Conservation (phyloP, 2,329 filamentous ascomycete species). For the Beauveria sp. region DNA sequence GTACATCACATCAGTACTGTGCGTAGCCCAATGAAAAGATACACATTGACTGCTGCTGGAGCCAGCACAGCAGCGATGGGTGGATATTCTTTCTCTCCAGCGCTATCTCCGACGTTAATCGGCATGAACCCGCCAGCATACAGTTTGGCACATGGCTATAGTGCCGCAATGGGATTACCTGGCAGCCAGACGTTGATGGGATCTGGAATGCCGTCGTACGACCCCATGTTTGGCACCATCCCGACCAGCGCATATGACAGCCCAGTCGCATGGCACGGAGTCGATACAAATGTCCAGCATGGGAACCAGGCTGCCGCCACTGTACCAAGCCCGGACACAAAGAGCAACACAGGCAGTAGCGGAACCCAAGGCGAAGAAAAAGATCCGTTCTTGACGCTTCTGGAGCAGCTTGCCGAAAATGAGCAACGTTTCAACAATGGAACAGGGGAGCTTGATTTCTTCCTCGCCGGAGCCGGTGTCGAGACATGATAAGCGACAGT, state of each 20-base stretch:
- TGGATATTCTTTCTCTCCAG: conserved; percentile 26
- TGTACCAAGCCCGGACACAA: conserved; percentile 37
- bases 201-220: conserved; percentile 28
- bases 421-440: conserved; percentile 55
- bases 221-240: conserved; percentile 53
- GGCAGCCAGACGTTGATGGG: conserved; percentile 22
- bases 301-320: conserved; percentile 30
- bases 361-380: conserved; percentile 55
- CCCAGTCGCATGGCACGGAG: conserved; percentile 42
- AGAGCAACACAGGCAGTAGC: conserved; percentile 43
- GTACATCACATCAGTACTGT: background rate
- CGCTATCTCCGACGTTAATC: conserved; percentile 15
- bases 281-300: conserved; percentile 29
- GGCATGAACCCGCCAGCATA: conserved; percentile 30
- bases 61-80: conserved; percentile 18
- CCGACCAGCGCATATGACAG: conserved; percentile 47
- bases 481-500: conserved; percentile 2
- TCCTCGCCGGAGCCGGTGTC: conserved; percentile 38
- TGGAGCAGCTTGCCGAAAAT: conserved; percentile 79
- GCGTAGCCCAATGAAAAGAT: conserved; percentile 5
- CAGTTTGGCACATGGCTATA: conserved; percentile 36
- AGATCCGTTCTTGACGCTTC: conserved; percentile 69
- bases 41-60: background rate
- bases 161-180: conserved; percentile 20
- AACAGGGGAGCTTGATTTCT: conserved; percentile 72